Percentiles rank a stretch among this genome's conserved stretches.
Evolutionary conservation across 1,139 yeast species (phyloP).

Genomic region (Hansenula sp.): DNA sequence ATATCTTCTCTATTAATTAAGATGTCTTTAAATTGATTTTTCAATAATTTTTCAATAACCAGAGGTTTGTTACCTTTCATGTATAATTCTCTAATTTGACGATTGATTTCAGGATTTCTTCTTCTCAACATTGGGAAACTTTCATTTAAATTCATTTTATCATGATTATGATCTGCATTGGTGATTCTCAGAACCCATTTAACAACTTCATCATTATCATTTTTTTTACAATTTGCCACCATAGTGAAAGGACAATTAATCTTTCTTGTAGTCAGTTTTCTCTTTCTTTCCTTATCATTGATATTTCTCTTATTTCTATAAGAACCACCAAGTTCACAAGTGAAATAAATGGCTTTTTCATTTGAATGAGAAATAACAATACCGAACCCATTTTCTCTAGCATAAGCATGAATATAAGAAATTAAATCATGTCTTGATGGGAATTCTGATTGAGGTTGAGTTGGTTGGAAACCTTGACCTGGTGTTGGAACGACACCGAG

Average conservation of each 20-base stretch:
- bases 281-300: conserved; percentile 24
- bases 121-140: conserved; percentile 25
- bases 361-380: conserved; percentile 26
- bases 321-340: conserved; percentile 25
- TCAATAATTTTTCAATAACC: conserved; percentile 21
- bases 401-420: conserved; percentile 22
- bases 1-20: conserved; percentile 25
- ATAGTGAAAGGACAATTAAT: conserved; percentile 25
- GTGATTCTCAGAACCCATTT: conserved; percentile 23
- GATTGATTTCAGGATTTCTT: conserved; percentile 25
- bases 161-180: conserved; percentile 23
- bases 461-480: conserved; percentile 13
- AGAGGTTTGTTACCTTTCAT: conserved; percentile 24
- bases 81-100: conserved; percentile 23
- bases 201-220: conserved; percentile 20
- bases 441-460: conserved; percentile 21
- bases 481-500: conserved; percentile 4
- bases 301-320: conserved; percentile 25
- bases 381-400: conserved; percentile 25
- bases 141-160: conserved; percentile 22
- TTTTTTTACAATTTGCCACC: conserved; percentile 25
- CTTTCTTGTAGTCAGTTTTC: conserved; percentile 24
- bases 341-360: conserved; percentile 25
- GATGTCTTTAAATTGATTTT: conserved; percentile 20
- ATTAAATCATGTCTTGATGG: conserved; percentile 18